Conservation (phyloP, 768 basidiomycete genomes). For the Boletellus ananiceps region DNA sequence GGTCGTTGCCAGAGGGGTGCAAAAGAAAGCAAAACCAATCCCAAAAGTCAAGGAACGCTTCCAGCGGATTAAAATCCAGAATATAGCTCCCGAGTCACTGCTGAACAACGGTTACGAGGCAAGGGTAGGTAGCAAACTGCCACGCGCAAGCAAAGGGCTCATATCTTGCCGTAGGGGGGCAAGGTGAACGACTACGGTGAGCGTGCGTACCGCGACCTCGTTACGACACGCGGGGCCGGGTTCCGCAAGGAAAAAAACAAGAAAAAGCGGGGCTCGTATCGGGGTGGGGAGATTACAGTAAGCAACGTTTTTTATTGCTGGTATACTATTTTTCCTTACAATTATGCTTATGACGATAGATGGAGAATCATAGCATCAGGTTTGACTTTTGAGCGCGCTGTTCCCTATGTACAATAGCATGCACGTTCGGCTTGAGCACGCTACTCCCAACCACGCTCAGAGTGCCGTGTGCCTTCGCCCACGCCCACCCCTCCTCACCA, state of each 20-base stretch:
- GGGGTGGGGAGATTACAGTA: constrained; percentile 93
- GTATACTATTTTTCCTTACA: not conserved
- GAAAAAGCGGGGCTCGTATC: constrained; percentile 95
- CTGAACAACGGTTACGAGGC: constrained; percentile 77
- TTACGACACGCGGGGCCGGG: constrained; percentile 89
- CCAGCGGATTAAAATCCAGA: constrained; percentile 68
- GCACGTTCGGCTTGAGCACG: no score
- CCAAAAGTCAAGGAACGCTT: constrained; percentile 63
- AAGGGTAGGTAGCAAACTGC: constrained; percentile 48
- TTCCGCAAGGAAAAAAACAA: constrained; percentile 99
- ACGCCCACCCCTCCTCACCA: no score
- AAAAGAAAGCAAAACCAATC: constrained; percentile 19
- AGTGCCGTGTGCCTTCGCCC: no score
- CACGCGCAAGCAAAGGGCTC: not conserved
- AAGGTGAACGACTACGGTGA: constrained; percentile 81
- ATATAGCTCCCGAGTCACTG: constrained; percentile 37
- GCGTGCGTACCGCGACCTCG: constrained; percentile 78
- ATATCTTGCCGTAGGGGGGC: constrained; percentile 45
- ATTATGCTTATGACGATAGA: constrained; percentile 34
- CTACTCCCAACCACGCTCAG: no score
- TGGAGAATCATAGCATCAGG: constrained; percentile 86
- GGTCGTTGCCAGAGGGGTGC: not conserved
- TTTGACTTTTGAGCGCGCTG: constrained; percentile 42
- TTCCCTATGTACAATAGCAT: no score
- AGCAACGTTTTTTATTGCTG: constrained; percentile 20